phyloP scores from a whole-genome alignment of 2,329 filamentous ascomycete species.

The Aureobasidium sp. region DNA sequence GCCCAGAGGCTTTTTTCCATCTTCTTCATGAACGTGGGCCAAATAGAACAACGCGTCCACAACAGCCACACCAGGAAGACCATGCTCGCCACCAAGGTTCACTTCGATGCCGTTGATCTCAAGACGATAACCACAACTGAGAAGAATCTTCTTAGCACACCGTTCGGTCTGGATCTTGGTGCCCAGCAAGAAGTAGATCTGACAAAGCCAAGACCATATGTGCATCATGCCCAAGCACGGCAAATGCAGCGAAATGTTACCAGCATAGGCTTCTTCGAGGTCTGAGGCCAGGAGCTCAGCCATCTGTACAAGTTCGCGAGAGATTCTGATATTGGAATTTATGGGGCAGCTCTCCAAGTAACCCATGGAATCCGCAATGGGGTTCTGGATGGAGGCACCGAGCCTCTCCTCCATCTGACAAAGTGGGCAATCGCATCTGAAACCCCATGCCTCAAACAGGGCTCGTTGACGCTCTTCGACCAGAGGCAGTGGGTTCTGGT shows the following conservation, averaged over 20 bases:
- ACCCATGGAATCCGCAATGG: too few species aligned
- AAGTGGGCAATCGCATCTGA: background rate
- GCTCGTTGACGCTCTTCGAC: background rate
- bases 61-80: background rate
- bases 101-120: background rate
- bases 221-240: background rate
- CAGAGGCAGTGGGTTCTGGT: constrained; percentile 2
- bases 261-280: background rate
- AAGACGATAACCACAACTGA: background rate
- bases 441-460: background rate
- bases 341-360: too few species aligned
- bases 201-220: background rate
- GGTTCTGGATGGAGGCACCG: background rate
- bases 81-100: background rate
- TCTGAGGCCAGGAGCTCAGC: background rate
- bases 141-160: background rate
- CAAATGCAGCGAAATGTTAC: background rate
- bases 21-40: constrained; percentile 18
- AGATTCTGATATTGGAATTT: too few species aligned
- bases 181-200: background rate
- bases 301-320: too few species aligned
- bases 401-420: background rate
- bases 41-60: constrained; percentile 21
- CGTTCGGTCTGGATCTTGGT: background rate
- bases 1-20: background rate